Base-by-base conservation (phyloP, 2,329 filamentous ascomycete genomes). In the Fusarium sp. region DNA sequence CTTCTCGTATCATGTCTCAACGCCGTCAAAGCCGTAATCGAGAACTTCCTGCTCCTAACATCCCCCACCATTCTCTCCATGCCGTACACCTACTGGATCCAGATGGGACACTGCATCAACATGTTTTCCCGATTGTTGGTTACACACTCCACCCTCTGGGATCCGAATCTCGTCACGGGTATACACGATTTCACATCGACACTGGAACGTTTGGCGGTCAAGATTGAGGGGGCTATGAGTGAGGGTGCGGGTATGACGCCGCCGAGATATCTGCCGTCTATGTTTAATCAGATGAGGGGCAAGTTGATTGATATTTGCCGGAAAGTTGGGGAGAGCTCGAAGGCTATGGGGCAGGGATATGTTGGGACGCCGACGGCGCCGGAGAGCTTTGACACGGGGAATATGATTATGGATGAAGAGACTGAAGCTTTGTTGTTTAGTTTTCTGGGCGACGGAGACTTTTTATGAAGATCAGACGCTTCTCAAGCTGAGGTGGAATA, bases 11-110 rank as follows among this genome's bases (percentile, higher is more conserved):
- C 66, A 31, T 65, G 54, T 18, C 49, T 70, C n/a, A 70, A 48
- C 18, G 52, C 67, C 20, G 54, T 70, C 31, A 70, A 70, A 47
- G 58, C 65, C 12, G 35, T 64, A 3, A 28, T 56, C n/a, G 18
- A 48, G 6, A 48, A 28, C n/a, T 63, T 69, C 20, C 41, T 64
- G 1, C 44, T 49, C 8, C 5, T 64, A 1, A 28, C 35, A 5
- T 49, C 51, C 18, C 44, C 65, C 1, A 33, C 44, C 18, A 55
- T 70, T 10, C 31, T 64, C 20, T 69, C 67, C 17, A 64, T 69
- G 38, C 65, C 58, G 14, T 69, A 70, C 33, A 24, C 51, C 3
- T 36, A 70, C 10, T 70, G 58, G 65, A 64, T 69, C 36, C 67
- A 63, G 12, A 51, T 69, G 47, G 65, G 47, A 1, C 65, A 69